Evolutionary conservation across 1,284 basidiomycete species (phyloP), one percentile per base, ranked within the genome.

Genomic region (Ceratobasidium sp.): DNA sequence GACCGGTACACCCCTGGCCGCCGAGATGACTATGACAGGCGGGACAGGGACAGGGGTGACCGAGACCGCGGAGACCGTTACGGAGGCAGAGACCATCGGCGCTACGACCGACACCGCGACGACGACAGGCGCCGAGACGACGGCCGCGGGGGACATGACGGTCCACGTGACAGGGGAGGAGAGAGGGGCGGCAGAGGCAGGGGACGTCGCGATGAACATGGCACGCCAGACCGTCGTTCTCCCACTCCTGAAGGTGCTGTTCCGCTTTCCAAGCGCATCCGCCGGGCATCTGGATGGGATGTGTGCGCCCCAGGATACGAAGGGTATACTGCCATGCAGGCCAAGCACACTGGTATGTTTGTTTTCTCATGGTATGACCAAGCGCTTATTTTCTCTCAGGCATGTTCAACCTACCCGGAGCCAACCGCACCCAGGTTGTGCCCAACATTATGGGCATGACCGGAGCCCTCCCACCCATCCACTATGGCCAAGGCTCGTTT

Each of bases 231-330:
- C 73, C 83, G 90, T 73, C 83, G 94, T 73, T 94, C 92, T 2
- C 96, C 96, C 7, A 99, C 96, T 13, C 96, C 97, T 0, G 88
- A 93, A 75, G 92, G 90, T 52, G 87, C 88, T 12, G 81, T 89
- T 32, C 91, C 93, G 1, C 80, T 99, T 73, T 91, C 91, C 32
- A 93, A 96, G 77, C 84, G 96, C 70, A 89, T 88, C 76, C 83
- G 95, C 29, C 92, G 92, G 76, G 90, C 92, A 8, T 94, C 93
- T 62, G 92, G 93, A 1, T 99, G 97, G 96, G 94, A 99, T 79
- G 90, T 97, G 29, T 90, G 93, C 77, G 93, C 96, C 12, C 91
- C 92, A 13, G 96, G 96, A 22, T 99, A 97, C 74, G 96, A 98
- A 76, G 91, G 93, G 74, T 94, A 98, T 75, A 90, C 90, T 1